phyloP scores from a whole-genome alignment of 2,329 filamentous ascomycete genomes.

The Colletotrichum tabaci region DNA sequence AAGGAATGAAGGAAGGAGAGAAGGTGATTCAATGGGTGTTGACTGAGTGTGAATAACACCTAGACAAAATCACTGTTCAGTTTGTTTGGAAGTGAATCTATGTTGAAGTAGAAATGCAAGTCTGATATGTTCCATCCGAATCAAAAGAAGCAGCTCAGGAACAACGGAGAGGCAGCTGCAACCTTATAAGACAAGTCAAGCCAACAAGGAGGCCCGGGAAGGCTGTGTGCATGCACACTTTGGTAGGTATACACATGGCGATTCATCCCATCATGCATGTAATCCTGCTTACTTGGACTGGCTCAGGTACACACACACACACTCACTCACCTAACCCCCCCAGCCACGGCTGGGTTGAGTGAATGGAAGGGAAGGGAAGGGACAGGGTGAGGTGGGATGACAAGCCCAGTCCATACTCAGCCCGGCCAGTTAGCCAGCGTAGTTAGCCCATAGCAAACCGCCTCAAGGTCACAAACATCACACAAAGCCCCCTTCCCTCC shows the following conservation, averaged over 20 bases:
- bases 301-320: neutral
- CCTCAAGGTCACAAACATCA: conserved; percentile 14
- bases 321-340: neutral
- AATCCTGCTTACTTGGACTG: conserved; percentile 1
- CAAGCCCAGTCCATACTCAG: conserved; percentile 20
- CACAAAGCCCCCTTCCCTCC: conserved; percentile 14
- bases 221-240: conserved; percentile 2
- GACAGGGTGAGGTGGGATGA: conserved; percentile 21
- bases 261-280: conserved; percentile 18
- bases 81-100: neutral
- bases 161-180: conserved; percentile 28
- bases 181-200: conserved; percentile 38
- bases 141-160: neutral
- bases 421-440: neutral
- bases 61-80: neutral
- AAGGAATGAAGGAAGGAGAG: neutral
- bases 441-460: neutral
- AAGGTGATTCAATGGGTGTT: neutral
- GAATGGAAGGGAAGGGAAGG: conserved; percentile 22
- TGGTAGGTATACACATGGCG: neutral
- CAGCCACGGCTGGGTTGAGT: conserved; percentile 37
- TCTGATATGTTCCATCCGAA: conserved; percentile 23
- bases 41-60: neutral
- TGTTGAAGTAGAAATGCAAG: conserved; percentile 15
- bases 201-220: neutral